Base-by-base conservation (phyloP, 1,284 basidiomycete species). In the Sporisorium exsertum region DNA sequence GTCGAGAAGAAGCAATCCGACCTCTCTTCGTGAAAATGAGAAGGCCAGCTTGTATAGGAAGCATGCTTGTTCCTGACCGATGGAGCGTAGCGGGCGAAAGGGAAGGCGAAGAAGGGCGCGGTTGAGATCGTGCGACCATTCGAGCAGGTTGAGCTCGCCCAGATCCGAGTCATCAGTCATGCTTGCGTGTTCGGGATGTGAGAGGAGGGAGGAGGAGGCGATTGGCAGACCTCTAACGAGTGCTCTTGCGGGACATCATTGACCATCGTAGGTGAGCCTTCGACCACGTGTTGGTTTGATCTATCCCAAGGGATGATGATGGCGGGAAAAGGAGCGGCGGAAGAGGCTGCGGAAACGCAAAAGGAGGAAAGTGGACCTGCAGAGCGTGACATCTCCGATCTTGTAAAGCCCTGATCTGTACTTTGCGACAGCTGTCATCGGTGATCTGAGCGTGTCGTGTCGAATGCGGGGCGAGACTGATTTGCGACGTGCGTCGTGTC, bases 51-150 rank as follows among this genome's bases (percentile, higher is more conserved):
- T 72, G 58, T 68, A 72, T n/a, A 72, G 51, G 16, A 67, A 54
- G 24, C 20, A 16, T 0, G 59, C 42, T 16, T 29, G n/a, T n/a
- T 56, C 51, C 26, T 52, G 33, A 3, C 27, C 35, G 5, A 60
- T 58, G 3, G 46, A 32, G n/a, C 46, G 27, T 1, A 72, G 27
- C 4, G 57, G 52, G 5, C 58, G 57, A 32, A 72, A 72, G 6
- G 64, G 49, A 5, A 57, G 35, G 6, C 45, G 53, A 5, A 72
- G 61, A 6, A 68, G 51, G n/a, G 26, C n/a, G 8, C 49, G 52
- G 20, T 68, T 61, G 29, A 72, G 71, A 35, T 64, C 52, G 18
- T 60, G 64, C 4, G 70, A 72, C 70, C 70, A 72, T 22, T 67
- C 61, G 13, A 72, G 64, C 22, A 72, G 55, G 35, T 54, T 45